Percentiles rank a stretch among this genome's conserved stretches.
phyloP scores from a whole-genome alignment of 306 rosid genomes.

The Trifolium dubium region DNA sequence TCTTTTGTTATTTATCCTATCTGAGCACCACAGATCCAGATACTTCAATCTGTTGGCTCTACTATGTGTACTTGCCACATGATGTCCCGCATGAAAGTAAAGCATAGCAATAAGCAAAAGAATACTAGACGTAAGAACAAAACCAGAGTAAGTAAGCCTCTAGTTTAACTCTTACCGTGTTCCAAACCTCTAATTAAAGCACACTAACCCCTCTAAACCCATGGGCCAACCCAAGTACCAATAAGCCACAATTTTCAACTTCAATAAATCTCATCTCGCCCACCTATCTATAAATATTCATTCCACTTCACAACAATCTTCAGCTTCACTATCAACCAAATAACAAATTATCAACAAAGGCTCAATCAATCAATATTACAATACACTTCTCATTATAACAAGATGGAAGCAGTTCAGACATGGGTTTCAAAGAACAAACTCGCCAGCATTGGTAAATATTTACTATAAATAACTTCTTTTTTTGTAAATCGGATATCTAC shows the following conservation, averaged over 20 bases:
- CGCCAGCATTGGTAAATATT: conserved; percentile 61
- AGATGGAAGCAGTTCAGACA: conserved; percentile 74
- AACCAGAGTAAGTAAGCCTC: conserved; percentile 48
- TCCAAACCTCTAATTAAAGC: conserved; percentile 38
- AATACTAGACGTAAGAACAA: not conserved
- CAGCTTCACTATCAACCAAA: conserved; percentile 8
- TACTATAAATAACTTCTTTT: too few species aligned
- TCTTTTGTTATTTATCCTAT: too few species aligned
- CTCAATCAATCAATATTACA: not conserved
- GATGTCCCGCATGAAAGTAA: too few species aligned
- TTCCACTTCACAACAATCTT: conserved; percentile 19
- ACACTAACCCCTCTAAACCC: conserved; percentile 41
- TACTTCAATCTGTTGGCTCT: not conserved
- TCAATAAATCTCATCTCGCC: conserved; percentile 14
- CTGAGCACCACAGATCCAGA: too few species aligned
- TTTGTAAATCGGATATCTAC: too few species aligned
- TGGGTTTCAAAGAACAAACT: conserved; percentile 88
- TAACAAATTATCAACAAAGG: not conserved
- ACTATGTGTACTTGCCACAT: not conserved
- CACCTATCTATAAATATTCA: conserved; percentile 49
- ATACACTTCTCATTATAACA: not conserved
- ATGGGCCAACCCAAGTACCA: conserved; percentile 65
- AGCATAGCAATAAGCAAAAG: not conserved
- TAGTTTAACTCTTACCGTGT: conserved; percentile 51
- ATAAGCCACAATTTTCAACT: conserved; percentile 31